Base-by-base conservation (phyloP, 2,329 filamentous ascomycete species). In the Pseudovirgaria hyperparasitica region DNA sequence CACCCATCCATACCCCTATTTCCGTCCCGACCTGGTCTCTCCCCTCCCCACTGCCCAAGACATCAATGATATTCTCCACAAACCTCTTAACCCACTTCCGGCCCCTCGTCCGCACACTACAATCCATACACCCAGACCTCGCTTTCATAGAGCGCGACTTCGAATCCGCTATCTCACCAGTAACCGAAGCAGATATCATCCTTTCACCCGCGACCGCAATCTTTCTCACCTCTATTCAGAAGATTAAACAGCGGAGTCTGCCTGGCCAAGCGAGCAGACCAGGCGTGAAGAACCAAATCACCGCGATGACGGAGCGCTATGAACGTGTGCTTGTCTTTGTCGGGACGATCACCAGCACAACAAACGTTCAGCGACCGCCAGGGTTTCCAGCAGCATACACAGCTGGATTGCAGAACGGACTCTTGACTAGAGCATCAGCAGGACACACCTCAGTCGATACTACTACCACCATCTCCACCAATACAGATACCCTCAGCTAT, bases 181-280 rank as follows among this genome's bases (percentile, higher is more conserved):
- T 24, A 1, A 54, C 59, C 5, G 78, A 84, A 46, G 76, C 81
- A 3, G 85, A 93, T 40, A 52, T 93, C 3, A 67, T 78, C 1
- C 41, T 86, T 5, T 81, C 81, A 0, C 72, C 81, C 0, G 62
- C 60, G 0, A 72, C 68, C 0, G 84, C 80, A 0, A 55, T 92
- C 3, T 50, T 92, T 1, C 44, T 80, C 12, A 81, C 81, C 1
- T 80, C 70, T 0, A 56, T 86, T 5, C 70, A 86, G 34, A 72
- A 76, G 37, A 63, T 79, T 15, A 77, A 75, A 22, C 86, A 93
- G 42, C 70, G 65, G 25, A 62, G 76, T 3, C 59, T 85, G 0
- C 81, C 82, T 0, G 74, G 76, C 1, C 65, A 71, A 27, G 37
- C 33, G 3, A 38, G 45, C 5, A 28, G 27, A 9, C 43, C 43